Conservation (phyloP, 129 eudicot genomes). For the Silybum marianum region DNA sequence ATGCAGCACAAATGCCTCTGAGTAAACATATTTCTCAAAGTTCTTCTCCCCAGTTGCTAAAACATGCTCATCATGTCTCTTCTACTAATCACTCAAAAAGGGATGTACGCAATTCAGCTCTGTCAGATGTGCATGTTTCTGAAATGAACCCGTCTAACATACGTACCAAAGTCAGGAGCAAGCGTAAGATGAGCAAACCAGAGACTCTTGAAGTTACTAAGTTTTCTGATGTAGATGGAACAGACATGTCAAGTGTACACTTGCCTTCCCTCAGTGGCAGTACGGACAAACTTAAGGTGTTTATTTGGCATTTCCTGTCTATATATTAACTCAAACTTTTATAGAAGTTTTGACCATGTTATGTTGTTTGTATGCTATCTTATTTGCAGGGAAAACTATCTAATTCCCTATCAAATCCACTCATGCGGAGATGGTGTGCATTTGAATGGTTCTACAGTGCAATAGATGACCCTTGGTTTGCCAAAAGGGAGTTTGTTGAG, state of each 20-base stretch:
- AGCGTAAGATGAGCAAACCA: constrained; percentile 66
- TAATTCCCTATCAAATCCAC: constrained; percentile 60
- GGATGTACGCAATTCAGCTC: constrained; percentile 60
- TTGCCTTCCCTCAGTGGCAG: constrained; percentile 42
- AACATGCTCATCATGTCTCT: constrained; percentile 48
- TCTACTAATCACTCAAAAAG: constrained; percentile 51
- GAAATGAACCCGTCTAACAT: constrained; percentile 32
- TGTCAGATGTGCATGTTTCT: constrained; percentile 50
- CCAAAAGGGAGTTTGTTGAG: constrained; percentile 94
- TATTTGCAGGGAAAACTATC: constrained; percentile 57
- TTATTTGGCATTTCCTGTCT: neutral
- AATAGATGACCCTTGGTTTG: constrained; percentile 95
- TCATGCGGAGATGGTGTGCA: constrained; percentile 78
- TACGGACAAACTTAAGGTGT: constrained; percentile 49
- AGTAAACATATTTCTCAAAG: constrained; percentile 47
- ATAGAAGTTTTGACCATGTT: constrained; percentile 1
- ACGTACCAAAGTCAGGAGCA: constrained; percentile 66
- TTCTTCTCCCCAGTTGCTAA: constrained; percentile 53
- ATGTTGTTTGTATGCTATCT: constrained; percentile 18
- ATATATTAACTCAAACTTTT: constrained; percentile 8
- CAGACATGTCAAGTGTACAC: constrained; percentile 37
- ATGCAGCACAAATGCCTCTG: constrained; percentile 38
- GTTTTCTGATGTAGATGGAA: constrained; percentile 37
- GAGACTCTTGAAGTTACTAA: constrained; percentile 42
- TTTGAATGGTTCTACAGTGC: constrained; percentile 96